Evolutionary conservation across 345 rosid species (phyloP), one percentile per base, ranked within the genome.

Genomic region (Populus ilicifolia): DNA sequence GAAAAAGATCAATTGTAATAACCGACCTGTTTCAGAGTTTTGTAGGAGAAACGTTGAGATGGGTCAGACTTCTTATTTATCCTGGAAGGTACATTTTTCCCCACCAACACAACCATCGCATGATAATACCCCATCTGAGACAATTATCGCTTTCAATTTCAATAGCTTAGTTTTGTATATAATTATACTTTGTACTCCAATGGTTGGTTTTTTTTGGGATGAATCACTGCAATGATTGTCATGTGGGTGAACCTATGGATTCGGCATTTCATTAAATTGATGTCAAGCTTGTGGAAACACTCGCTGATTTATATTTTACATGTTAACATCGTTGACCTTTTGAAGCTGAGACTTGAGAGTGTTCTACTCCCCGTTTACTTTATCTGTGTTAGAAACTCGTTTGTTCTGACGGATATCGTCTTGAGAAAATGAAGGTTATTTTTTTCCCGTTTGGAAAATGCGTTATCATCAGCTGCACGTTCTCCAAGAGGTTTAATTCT

Each of bases 11-110:
- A 27, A 48, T 25, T 9, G 41, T 13, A 54, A 64, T 50, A 72
- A 44, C 72, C 35, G 61, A 44, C 36, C 70, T 69, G 59, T 66
- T 73, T 41, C 39, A 16, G 44, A 79, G 72, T 79, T 79, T 74
- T 74, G 77, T 68, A 61, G 48, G 70, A 56, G 25, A 27, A 67
- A 30, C 21, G 43, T 11, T 69, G 63, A 59, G 44, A 21, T 48
- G 69, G 35, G 35, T 21, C 1, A 14, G 36, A 36, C 10, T 41
- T 4, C 18, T 25, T 21, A 48, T 65, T 73, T 43, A n/a, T 72
- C 54, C 16, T 78, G 7, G 46, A 72, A 27, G 62, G 62, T 78
- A n/a, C 29, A 54, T 79, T 67, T n/a, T n/a, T 21, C 17, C 59
- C 6, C 70, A 59, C 12, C 17, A 54, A 41, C 20, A 10, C 44